Conservation (phyloP, 768 basidiomycete genomes). For the Ramaria sp. region DNA sequence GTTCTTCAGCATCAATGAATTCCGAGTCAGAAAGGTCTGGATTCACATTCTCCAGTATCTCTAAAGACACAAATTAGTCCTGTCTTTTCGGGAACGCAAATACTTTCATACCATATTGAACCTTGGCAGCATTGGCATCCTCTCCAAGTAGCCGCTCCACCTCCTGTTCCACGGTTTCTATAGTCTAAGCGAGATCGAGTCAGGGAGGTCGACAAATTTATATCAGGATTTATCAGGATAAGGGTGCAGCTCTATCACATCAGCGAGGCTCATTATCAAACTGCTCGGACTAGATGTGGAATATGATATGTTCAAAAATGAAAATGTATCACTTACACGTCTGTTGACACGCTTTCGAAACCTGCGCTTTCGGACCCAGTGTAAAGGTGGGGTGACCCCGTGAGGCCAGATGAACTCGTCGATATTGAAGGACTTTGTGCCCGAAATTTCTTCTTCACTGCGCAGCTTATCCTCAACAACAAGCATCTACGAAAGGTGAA, state of each 20-base stretch:
- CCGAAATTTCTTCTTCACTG: constrained; percentile 52
- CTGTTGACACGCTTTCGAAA: constrained; percentile 86
- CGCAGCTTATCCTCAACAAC: constrained; percentile 70
- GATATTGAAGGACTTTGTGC: constrained; percentile 67
- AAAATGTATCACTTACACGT: constrained; percentile 36
- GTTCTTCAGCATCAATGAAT: constrained; percentile 57
- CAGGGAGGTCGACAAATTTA: neutral
- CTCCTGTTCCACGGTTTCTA: constrained; percentile 89
- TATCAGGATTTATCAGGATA: no score
- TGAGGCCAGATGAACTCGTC: constrained; percentile 98
- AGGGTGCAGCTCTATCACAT: no score
- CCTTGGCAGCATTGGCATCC: constrained; percentile 63
- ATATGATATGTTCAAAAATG: neutral
- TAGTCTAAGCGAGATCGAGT: constrained; percentile 42
- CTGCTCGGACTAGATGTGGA: neutral
- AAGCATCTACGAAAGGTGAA: constrained; percentile 57
- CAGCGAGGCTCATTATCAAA: neutral
- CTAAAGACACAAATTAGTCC: constrained; percentile 3
- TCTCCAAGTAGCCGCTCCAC: constrained; percentile 79
- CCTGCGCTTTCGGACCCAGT: constrained; percentile 80
- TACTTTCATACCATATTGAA: constrained; percentile 54
- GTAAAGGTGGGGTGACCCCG: constrained; percentile 87
- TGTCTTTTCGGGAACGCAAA: neutral
- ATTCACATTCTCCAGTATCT: constrained; percentile 89
- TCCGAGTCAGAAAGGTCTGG: constrained; percentile 87